Evolutionary conservation across 257 asterid species (phyloP).

Genomic region (Vinca minor): DNA sequence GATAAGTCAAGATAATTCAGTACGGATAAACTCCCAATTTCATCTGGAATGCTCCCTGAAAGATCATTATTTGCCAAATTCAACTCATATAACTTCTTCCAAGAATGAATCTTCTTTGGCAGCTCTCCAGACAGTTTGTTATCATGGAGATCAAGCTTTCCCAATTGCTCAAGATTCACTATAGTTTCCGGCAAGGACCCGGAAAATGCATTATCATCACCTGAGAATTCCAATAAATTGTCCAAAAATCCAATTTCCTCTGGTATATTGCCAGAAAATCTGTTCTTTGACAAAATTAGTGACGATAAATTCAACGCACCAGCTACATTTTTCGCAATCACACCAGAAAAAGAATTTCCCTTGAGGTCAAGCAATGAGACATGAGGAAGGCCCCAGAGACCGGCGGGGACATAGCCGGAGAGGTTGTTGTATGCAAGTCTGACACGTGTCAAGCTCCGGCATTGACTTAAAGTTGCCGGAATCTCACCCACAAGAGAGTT

Average conservation of each 20-base stretch:
- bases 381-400: conserved; percentile 90
- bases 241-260: conserved; percentile 73
- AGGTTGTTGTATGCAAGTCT: conserved; percentile 64
- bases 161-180: conserved; percentile 71
- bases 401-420: conserved; percentile 66
- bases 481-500: conserved; percentile 69
- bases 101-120: conserved; percentile 55
- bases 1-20: conserved; percentile 89
- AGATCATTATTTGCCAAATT: conserved; percentile 67
- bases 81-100: conserved; percentile 80
- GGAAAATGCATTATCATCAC: conserved; percentile 46
- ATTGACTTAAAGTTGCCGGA: conserved; percentile 59
- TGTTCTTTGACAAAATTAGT: conserved; percentile 60
- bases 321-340: conserved; percentile 57
- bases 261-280: conserved; percentile 69
- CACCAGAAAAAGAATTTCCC: conserved; percentile 67
- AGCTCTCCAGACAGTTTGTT: conserved; percentile 60
- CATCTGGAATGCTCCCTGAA: conserved; percentile 69
- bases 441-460: conserved; percentile 68
- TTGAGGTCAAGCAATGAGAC: conserved; percentile 71
- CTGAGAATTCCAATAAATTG: conserved; percentile 58
- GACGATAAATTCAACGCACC: conserved; percentile 76
- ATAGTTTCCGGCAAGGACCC: conserved; percentile 70
- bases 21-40: conserved; percentile 67
- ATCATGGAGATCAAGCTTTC: conserved; percentile 75